Percentiles rank a stretch among this genome's conserved stretches.
These are phyloP conservation scores for Fomes fomentarius DNA, from an alignment of 1,284 basidiomycete genomes.

Conservation along the genomic window DNA sequence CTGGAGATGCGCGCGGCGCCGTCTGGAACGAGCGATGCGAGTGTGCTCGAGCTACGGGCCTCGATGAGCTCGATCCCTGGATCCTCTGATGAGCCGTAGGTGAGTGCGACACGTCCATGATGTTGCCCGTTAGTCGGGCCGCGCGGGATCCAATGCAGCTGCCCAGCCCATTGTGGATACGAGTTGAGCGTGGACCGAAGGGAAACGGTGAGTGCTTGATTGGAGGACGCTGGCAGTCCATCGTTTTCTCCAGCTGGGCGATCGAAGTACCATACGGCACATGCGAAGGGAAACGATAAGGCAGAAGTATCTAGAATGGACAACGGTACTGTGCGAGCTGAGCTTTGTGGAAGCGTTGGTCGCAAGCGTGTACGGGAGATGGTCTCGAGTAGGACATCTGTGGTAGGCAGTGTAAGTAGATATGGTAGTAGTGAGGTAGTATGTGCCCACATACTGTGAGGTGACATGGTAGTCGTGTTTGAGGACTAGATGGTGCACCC, in stretches of 20 bases:
- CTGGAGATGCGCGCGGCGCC: constrained; percentile 15
- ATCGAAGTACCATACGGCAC: constrained; percentile 38
- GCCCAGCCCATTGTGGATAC: constrained; percentile 45
- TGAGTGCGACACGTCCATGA: constrained; percentile 38
- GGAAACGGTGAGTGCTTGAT: constrained; percentile 27
- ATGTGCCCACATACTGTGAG: no score
- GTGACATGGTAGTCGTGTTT: no score
- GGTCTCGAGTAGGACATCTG: no score
- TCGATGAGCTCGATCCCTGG: constrained; percentile 43
- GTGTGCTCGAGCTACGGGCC: constrained; percentile 20
- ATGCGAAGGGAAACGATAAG: constrained; percentile 30
- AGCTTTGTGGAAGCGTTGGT: not conserved
- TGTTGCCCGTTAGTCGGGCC: constrained; percentile 28
- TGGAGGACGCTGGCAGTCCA: constrained; percentile 10
- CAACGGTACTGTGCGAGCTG: constrained; percentile 23
- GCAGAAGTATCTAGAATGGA: constrained; percentile 39
- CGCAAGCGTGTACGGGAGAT: not conserved
- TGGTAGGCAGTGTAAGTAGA: no score
- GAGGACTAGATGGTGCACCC: no score
- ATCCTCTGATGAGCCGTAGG: constrained; percentile 37
- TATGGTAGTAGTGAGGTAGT: no score
- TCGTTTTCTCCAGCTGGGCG: constrained; percentile 5
- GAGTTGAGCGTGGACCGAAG: constrained; percentile 34
- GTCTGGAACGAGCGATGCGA: constrained; percentile 31
- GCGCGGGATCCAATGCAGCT: constrained; percentile 35